phyloP scores from a whole-genome alignment of 2,329 filamentous ascomycete species.

The Alternaria panax region DNA sequence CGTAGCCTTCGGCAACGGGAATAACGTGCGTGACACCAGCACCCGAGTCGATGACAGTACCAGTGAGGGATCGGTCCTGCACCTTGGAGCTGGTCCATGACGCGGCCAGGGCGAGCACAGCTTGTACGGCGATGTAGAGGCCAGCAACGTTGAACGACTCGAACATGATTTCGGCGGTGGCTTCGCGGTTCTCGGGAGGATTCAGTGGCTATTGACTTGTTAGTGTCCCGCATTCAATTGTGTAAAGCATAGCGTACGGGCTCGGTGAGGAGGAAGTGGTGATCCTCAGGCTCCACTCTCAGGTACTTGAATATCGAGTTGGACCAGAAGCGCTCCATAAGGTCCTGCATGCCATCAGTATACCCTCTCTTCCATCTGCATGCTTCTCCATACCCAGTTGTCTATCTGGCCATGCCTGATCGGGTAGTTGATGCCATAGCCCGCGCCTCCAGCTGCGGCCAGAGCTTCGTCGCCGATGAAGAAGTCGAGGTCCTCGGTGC shows the following conservation, averaged over 20 bases:
- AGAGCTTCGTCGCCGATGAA: conserved; percentile 98
- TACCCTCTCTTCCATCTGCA: background rate
- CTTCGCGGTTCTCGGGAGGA: conserved; percentile 97
- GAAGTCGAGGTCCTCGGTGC: conserved; percentile 97
- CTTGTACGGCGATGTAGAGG: conserved; percentile 98
- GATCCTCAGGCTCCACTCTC: conserved; percentile 96
- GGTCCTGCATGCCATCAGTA: conserved; percentile 68
- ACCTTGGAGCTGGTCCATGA: conserved; percentile 99
- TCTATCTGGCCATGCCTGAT: conserved; percentile 98
- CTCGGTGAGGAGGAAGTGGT: conserved; percentile 97
- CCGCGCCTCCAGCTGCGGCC: conserved; percentile 80
- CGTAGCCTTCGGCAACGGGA: conserved; percentile 96
- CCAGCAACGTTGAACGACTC: conserved; percentile 99
- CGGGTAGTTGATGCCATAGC: conserved; percentile 96
- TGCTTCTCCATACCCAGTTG: conserved; percentile 77
- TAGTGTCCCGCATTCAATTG: conserved; percentile 6
- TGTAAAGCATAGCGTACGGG: conserved; percentile 68
- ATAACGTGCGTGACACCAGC: conserved; percentile 99
- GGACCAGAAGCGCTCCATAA: conserved; percentile 99
- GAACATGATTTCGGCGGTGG: conserved; percentile 99
- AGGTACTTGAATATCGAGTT: conserved; percentile 99
- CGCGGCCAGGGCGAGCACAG: conserved; percentile 92
- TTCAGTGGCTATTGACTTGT: conserved; percentile 78
- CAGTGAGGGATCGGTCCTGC: conserved; percentile 91
- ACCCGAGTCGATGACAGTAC: conserved; percentile 97